Base-by-base conservation (phyloP, 768 basidiomycete genomes). In the Phaeotremella skinneri region DNA sequence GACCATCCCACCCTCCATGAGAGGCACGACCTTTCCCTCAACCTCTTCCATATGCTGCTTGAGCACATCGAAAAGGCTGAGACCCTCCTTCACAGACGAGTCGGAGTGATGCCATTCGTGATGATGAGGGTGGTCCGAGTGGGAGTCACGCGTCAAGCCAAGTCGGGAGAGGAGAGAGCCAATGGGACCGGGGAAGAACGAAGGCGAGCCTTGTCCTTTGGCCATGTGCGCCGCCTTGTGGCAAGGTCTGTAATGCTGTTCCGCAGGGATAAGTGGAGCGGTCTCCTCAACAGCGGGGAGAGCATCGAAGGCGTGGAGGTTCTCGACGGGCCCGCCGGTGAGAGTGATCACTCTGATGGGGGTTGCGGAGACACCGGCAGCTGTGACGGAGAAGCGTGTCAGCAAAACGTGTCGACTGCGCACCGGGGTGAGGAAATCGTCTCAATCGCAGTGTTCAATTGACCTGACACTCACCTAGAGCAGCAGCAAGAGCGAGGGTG, bases 391-490 rank as follows among this genome's bases (percentile, higher is more conserved):
- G 41, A 20, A 23, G 27, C 59, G 47, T 30, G 42, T 43, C 13
- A 29, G 43, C 21, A 6, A 45, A 23, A 23, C 11, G 20, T 7
- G 43, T 45, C n/a, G n/a, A n/a, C n/a, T n/a, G n/a, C n/a, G n/a
- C n/a, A n/a, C n/a, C n/a, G n/a, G n/a, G n/a, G n/a, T n/a, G n/a
- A n/a, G n/a, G n/a, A n/a, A n/a, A n/a, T n/a, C n/a, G n/a, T n/a
- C n/a, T n/a, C n/a, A n/a, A n/a, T n/a, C n/a, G n/a, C n/a, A 32
- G 49, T 23, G 6, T 20, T 9, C 20, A 16, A 50, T 7, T 7
- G 7, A 26, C 9, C 11, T 26, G 21, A 1, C 26, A 63, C 69
- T 65, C 27, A 70, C 69, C 69, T 42, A 70, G 58, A 30, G 61
- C 61, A 47, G 60, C 61, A 2, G 65, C 47, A 14, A 64, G 21